Evolutionary conservation across 1,139 yeast species (phyloP).

Genomic region (Candida albicans): DNA sequence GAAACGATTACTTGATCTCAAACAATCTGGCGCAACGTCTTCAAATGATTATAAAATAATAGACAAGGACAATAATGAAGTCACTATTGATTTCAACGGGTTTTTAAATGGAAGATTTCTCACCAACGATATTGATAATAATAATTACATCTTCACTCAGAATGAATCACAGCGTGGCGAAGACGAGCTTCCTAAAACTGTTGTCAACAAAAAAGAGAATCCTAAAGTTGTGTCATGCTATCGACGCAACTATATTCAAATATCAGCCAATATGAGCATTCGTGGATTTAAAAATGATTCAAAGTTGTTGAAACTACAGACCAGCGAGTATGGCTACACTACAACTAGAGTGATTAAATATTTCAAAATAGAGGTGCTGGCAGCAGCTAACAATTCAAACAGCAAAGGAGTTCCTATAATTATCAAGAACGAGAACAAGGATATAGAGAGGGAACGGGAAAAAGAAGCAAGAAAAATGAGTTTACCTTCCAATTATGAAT

Average conservation of each 20-base stretch:
- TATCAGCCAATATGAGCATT: conserved; percentile 36
- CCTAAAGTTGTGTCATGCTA: conserved; percentile 48
- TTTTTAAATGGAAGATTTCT: conserved; percentile 45
- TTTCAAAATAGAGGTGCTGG: conserved; percentile 42
- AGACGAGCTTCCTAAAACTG: conserved; percentile 3
- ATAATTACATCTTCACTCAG: conserved; percentile 33
- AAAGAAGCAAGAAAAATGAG: conserved; percentile 18
- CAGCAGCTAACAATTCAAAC: conserved; percentile 34
- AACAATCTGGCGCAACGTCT: conserved; percentile 18
- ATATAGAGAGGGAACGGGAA: conserved; percentile 27
- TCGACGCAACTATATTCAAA: conserved; percentile 46
- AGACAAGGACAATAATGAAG: conserved; percentile 30
- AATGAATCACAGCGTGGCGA: conserved; percentile 13
- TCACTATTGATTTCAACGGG: conserved; percentile 32
- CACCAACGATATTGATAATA: conserved; percentile 45
- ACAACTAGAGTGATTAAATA: conserved; percentile 39
- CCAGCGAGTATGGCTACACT: conserved; percentile 37
- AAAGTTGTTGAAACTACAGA: conserved; percentile 33
- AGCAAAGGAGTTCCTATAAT: conserved; percentile 32
- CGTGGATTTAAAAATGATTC: conserved; percentile 28
- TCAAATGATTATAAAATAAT: conserved; percentile 28
- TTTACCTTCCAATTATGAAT: conserved; percentile 13
- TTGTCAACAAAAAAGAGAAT: conserved; percentile 17
- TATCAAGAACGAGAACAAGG: conserved; percentile 21
- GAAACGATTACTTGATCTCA: conserved; percentile 32